Conservation (phyloP, 495 filamentous ascomycete genomes). For the Rostrohypoxylon terebratum region DNA sequence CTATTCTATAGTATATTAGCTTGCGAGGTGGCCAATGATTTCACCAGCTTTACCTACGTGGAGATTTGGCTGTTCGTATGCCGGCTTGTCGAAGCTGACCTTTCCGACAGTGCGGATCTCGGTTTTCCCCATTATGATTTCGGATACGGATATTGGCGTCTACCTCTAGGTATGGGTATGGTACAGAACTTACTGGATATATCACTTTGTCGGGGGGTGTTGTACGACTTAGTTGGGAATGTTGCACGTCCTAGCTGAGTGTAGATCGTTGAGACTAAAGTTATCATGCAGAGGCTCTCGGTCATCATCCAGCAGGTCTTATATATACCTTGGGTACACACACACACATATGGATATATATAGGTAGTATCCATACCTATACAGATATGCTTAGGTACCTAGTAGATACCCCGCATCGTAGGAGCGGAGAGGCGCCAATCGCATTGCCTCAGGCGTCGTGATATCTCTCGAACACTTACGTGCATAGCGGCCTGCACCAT, state of each 20-base stretch:
- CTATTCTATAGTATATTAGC: conserved; percentile 70
- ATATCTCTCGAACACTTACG: conserved; percentile 19
- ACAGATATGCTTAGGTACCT: too few species aligned
- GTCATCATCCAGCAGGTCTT: neutral
- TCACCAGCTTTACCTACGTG: conserved; percentile 68
- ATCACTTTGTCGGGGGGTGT: neutral
- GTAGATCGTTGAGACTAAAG: neutral
- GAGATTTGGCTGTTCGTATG: conserved; percentile 75
- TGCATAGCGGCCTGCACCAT: conserved; percentile 25
- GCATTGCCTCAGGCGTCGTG: conserved; percentile 12
- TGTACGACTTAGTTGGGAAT: neutral
- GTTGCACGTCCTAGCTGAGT: neutral
- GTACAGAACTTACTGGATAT: neutral
- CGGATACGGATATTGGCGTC: neutral
- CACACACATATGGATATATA: too few species aligned
- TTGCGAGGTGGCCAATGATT: neutral
- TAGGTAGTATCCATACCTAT: too few species aligned
- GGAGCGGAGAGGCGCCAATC: conserved; percentile 31
- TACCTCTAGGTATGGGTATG: neutral
- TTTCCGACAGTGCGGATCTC: conserved; percentile 79
- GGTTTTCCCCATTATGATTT: conserved; percentile 63
- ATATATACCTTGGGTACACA: too few species aligned
- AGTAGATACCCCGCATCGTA: conserved; percentile 33
- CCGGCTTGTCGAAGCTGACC: conserved; percentile 83
- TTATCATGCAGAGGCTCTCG: neutral